Evolutionary conservation across 2,329 filamentous ascomycete genomes (phyloP), one percentile per base, ranked within the genome.

Genomic region (Diaporthe vexans): DNA sequence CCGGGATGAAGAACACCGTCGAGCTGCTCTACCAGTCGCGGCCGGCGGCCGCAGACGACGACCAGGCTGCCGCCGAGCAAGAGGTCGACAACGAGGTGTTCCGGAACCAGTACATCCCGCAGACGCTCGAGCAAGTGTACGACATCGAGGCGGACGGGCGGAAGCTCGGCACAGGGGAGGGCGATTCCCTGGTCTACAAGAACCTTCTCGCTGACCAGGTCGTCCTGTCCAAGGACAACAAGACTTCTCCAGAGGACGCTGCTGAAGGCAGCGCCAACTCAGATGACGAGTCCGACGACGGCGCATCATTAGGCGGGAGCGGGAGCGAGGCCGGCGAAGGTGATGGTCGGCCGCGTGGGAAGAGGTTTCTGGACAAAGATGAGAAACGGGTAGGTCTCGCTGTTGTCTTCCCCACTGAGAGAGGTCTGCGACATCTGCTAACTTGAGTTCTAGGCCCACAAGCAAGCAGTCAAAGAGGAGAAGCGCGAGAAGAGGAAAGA

Each of bases 71-170:
- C 35, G 91, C 89, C 1, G 88, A 92, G 71, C 86, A 91, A 24
- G 93, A 95, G 77, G 91, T 96, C 13, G 94, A 98, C 79, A 94
- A 95, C 73, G 94, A 97, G 77, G 97, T 98, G 8, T 99, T 98
- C 86, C 91, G 96, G 79, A 94, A 98, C 80, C 95, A 98, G 82
- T 99, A 97, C 83, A 98, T 99, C 70, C 97, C 97, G 0, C 95
- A 98, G 83, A 98, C 94, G 0, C 88, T 99, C 57, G 94, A 98
- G 78, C 95, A 99, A 81, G 96, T 99, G 6, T 98, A 98, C 83
- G 95, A 99, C 81, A 92, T 98, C 68, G 97, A 98, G 83, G 93
- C 95, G 78, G 97, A 98, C 78, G 94, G 92, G 2, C 92, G 94
- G 78, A 92, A 92, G 81, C 89, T 98, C 29, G 90, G 90, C 10